Evolutionary conservation across 148 eudicot genomes (phyloP).

Genomic region (Rhododendron vialii): DNA sequence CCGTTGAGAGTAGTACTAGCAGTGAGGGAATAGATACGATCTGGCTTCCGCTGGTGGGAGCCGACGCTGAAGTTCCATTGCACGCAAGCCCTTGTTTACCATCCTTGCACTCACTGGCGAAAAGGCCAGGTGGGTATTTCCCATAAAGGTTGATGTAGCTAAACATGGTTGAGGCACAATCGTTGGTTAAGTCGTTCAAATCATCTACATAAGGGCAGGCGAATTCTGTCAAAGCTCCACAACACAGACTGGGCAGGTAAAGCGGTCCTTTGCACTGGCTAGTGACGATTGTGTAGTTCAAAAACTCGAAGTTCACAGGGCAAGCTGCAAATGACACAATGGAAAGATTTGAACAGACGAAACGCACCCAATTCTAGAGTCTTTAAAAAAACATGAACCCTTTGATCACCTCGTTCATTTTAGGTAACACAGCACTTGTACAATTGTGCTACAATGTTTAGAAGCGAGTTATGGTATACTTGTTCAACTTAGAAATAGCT

Average conservation of each 20-base stretch:
- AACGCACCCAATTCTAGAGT: neutral
- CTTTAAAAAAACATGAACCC: neutral
- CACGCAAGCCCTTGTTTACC: slow-evolving; percentile 34
- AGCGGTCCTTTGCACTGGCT: slow-evolving; percentile 47
- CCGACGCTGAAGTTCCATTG: slow-evolving; percentile 12
- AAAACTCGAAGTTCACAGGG: slow-evolving; percentile 43
- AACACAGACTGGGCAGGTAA: slow-evolving; percentile 30
- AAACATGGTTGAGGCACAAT: slow-evolving; percentile 49
- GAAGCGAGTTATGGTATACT: too few relatives aligned
- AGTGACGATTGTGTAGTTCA: slow-evolving; percentile 42
- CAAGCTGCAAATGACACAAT: slow-evolving; percentile 32
- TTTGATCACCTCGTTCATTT: neutral
- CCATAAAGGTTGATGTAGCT: slow-evolving; percentile 50
- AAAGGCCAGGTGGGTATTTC: slow-evolving; percentile 42
- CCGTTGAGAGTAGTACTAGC: slow-evolving; percentile 5
- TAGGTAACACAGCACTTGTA: neutral
- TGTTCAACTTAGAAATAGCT: neutral
- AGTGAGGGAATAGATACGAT: neutral
- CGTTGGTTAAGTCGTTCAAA: slow-evolving; percentile 28
- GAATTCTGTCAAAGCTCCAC: slow-evolving; percentile 33
- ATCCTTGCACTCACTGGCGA: slow-evolving; percentile 32
- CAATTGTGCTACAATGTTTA: neutral
- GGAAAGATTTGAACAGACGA: neutral
- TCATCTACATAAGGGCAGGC: slow-evolving; percentile 37
- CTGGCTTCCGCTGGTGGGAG: neutral